phyloP scores from a whole-genome alignment of 257 asterid genomes.

The Plantago major region DNA sequence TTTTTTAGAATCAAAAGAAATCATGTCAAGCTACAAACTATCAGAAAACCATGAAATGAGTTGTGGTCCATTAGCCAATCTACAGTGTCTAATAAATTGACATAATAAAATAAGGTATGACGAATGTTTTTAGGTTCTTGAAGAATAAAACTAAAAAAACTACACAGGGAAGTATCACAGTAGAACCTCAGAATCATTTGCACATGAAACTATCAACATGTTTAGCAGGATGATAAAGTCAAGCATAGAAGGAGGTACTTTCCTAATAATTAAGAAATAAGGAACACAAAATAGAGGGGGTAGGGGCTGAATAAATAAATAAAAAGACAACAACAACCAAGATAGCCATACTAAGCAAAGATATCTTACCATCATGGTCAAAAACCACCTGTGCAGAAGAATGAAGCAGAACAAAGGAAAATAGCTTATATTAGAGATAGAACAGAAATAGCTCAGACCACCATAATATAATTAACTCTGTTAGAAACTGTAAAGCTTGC shows the following conservation, averaged over 20 bases:
- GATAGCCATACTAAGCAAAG: constrained; percentile 9
- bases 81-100: too few relatives aligned
- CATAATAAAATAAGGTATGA: constrained; percentile 10
- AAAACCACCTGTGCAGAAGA: constrained; percentile 69
- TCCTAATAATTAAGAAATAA: constrained; percentile 8
- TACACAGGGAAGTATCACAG: neutral
- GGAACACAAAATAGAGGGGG: constrained; percentile 17
- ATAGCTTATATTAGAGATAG: constrained; percentile 27
- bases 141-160: neutral
- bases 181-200: constrained; percentile 14
- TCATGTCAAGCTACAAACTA: neutral
- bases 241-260: constrained; percentile 3
- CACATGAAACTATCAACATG: constrained; percentile 8
- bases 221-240: constrained; percentile 2
- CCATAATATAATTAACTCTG: constrained; percentile 1
- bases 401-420: constrained; percentile 20
- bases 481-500: neutral
- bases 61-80: too few relatives aligned
- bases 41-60: too few relatives aligned
- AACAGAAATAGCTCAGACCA: constrained; percentile 10
- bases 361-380: constrained; percentile 85
- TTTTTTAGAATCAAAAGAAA: too few relatives aligned
- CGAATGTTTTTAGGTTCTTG: constrained; percentile 12
- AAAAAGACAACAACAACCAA: neutral
- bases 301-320: too few relatives aligned